Percentiles rank a stretch among this genome's conserved stretches.
Conservation (phyloP, 2,329 filamentous ascomycete genomes). For the Aspergillus caelatus region DNA sequence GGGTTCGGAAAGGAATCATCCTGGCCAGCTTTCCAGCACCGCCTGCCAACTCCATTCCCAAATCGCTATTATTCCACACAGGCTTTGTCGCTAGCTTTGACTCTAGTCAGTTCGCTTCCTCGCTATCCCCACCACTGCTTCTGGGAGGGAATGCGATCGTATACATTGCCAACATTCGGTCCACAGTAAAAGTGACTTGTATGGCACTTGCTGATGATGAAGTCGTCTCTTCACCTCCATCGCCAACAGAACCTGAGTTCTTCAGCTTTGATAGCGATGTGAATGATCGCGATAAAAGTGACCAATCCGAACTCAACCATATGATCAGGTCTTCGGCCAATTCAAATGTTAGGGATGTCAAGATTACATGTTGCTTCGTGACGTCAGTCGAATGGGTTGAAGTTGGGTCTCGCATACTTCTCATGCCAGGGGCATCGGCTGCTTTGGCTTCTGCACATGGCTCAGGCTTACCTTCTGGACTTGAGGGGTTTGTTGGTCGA, state of each 20-base stretch:
- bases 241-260: constrained; percentile 42
- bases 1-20: constrained; percentile 79
- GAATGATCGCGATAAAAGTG: constrained; percentile 16
- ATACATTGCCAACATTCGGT: constrained; percentile 84
- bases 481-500: constrained; percentile 63
- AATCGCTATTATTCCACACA: constrained; percentile 53
- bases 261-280: constrained; percentile 48
- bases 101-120: constrained; percentile 55
- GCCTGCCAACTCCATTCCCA: constrained; percentile 42
- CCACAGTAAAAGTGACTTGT: constrained; percentile 72
- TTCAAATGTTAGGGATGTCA: constrained; percentile 35
- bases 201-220: constrained; percentile 47
- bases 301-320: constrained; percentile 30
- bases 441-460: constrained; percentile 52
- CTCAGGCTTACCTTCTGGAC: constrained; percentile 52
- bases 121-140: constrained; percentile 58
- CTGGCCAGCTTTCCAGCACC: constrained; percentile 65
- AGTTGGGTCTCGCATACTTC: constrained; percentile 58
- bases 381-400: constrained; percentile 61
- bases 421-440: constrained; percentile 60
- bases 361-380: constrained; percentile 60
- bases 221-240: constrained; percentile 27
- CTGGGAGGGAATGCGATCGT: constrained; percentile 63
- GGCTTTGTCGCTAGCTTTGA: constrained; percentile 73
- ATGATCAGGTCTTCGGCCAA: constrained; percentile 27